Evolutionary conservation across 2,329 filamentous ascomycete species (phyloP), one percentile per base, ranked within the genome.

Genomic region (Penicillium sp.): DNA sequence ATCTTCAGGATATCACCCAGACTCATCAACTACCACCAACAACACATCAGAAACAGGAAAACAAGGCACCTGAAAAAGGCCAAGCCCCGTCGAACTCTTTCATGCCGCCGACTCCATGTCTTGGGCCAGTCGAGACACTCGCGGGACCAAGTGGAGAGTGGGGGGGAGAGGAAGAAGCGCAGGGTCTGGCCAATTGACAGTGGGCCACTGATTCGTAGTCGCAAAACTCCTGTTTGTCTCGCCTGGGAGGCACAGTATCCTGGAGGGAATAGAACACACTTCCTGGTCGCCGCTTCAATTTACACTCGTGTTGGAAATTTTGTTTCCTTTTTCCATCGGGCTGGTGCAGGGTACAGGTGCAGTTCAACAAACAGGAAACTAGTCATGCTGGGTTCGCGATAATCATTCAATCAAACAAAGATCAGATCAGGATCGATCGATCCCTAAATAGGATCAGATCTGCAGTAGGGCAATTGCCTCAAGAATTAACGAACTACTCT

Each of bases 11-110:
- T 11, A 33, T 48, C 19, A 48, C 28, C 28, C 45, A n/a, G 46
- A 30, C 28, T 35, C 28, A 35, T 51, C 16, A n/a, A 35, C 43
- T 2, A 14, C 10, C 11, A 10, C 22, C 11, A 11, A 8, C 4
- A 2, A 14, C 13, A 6, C 6, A 43, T 8, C n/a, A 11, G 25
- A 43, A 42, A 22, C n/a, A 42, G 22, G n/a, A 51, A 51, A 51
- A 7, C 46, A 35, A 51, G 46, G 46, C 46, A 51, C 10, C 22
- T n/a, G 46, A 51, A 13, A 51, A 13, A 28, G 46, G 46, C 46
- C 46, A 51, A 51, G 46, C 46, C 46, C 33, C n/a, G 26, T 30
- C 13, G 28, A 33, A 49, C 43, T 46, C 46, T 30, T 49, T 49
- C 19, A 49, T 13, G 28, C 46, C 26, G 14, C 38, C 13, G 26